These are phyloP conservation scores for Didymellaceae sp. DNA, from an alignment of 2,329 filamentous ascomycete species.

Conservation along the genomic window DNA sequence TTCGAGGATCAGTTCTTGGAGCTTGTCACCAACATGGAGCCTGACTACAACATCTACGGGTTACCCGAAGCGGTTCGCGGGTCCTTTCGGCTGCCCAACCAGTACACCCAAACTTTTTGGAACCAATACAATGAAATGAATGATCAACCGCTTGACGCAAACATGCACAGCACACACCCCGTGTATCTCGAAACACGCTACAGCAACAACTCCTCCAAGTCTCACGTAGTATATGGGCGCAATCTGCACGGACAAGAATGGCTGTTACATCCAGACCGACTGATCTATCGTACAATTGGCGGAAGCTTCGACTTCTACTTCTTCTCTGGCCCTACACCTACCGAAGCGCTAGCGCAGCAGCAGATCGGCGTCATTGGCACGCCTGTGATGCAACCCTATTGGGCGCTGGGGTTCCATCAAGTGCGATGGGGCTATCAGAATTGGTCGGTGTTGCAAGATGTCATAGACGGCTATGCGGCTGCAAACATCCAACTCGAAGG, in stretches of 20 bases:
- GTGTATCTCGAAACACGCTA: too few species aligned
- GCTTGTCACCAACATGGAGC: too few species aligned
- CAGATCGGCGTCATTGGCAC: constrained; percentile 64
- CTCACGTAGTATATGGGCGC: constrained; percentile 49
- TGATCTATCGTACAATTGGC: constrained; percentile 75
- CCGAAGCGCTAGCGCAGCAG: constrained; percentile 62
- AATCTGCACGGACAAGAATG: constrained; percentile 65
- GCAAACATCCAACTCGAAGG: constrained; percentile 59
- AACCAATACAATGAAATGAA: too few species aligned
- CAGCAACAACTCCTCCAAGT: constrained; percentile 48
- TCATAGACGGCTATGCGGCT: constrained; percentile 57
- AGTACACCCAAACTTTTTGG: too few species aligned
- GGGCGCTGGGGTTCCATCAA: constrained; percentile 79
- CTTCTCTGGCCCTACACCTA: constrained; percentile 63
- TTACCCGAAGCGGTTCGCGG: too few species aligned
- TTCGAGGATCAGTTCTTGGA: too few species aligned
- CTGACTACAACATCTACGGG: too few species aligned
- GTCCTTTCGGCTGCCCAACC: too few species aligned
- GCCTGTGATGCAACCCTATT: constrained; percentile 70
- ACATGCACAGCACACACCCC: too few species aligned
- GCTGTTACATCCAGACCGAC: constrained; percentile 64
- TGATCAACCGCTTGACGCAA: too few species aligned
- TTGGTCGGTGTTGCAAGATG: constrained; percentile 24
- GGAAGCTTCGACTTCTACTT: constrained; percentile 80
- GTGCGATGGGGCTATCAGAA: constrained; percentile 76